Base-by-base conservation (phyloP, 129 eudicot species). In the Rutidosis leptorrhynchoides region DNA sequence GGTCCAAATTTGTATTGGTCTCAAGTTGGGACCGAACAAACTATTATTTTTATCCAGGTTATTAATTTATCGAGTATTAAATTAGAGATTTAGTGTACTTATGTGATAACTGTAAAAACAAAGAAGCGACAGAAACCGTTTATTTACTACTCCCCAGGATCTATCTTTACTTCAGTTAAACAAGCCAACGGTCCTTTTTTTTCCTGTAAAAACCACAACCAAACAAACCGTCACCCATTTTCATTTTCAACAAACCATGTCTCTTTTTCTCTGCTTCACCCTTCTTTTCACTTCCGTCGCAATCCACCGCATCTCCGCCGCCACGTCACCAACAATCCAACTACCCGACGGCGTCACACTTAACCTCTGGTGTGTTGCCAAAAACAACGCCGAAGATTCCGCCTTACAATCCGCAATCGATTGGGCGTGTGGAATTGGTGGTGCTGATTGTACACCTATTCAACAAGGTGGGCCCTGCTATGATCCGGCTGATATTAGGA, bases 331-430 rank as follows among this genome's bases (percentile, higher is more conserved):
- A 5, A 35, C 83, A 8, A 55, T 54, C 58, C 64, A 69, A 15
- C 74, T 14, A 45, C 73, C 68, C 26, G 75, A 33, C 42, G 82
- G 78, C 25, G 77, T 60, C 28, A 40, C 77, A 57, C 67, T 82
- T 71, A 78, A 81, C 69, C 84, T 93, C 35, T 93, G 96, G 98
- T 93, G 98, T 48, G 98, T 93, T 21, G 96, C 98, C 32, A 86
- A 76, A 85, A 93, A 93, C 87, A 93, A 93, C 85, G 98, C 96
- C 26, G 92, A 88, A 22, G 96, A 93, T 70, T 28, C 89, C 16
- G 77, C 89, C 35, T 83, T 93, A 1, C 95, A 88, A 76, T 55
- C 83, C 15, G 91, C 98, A 5, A 62, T 93, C 42, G 87, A 85
- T 12, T 93, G 98, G 98, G 87, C 98, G 1, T 93, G 98, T 69